Conservation (phyloP, 225 moss, liverwort and hornwort genomes). For the Asterella californica region DNA sequence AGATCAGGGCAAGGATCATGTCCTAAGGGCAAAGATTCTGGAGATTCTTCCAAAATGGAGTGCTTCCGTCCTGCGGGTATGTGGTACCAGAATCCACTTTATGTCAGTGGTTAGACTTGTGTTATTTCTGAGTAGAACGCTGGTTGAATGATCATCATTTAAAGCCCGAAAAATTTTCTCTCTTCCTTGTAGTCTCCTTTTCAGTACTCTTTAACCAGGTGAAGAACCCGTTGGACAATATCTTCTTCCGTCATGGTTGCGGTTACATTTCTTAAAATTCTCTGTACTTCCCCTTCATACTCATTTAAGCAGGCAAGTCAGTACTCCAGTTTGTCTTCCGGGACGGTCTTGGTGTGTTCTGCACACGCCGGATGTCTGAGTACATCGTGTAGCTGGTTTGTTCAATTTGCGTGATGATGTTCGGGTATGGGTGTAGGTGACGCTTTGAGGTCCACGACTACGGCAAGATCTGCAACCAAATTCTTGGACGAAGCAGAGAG, state of each 20-base stretch:
- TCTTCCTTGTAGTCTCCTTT: not conserved
- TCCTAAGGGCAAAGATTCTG: not conserved
- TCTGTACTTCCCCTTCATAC: not conserved
- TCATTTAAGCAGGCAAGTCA: not conserved
- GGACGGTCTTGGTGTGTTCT: not conserved
- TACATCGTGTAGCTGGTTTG: not conserved
- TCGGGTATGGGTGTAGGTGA: conserved; percentile 23
- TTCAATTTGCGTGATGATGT: not conserved
- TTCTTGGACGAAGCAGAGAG: not conserved
- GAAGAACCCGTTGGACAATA: too few species aligned
- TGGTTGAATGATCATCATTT: not conserved
- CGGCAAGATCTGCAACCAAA: not conserved
- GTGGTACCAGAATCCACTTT: not conserved
- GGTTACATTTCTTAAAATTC: not conserved
- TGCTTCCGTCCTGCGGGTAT: conserved; percentile 23
- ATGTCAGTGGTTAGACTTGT: not conserved
- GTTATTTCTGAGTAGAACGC: not conserved
- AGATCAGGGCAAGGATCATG: conserved; percentile 7
- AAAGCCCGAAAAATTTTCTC: too few species aligned
- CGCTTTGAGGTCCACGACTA: not conserved
- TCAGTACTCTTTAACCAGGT: too few species aligned
- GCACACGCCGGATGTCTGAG: not conserved
- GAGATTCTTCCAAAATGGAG: conserved; percentile 7
- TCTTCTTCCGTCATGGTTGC: too few species aligned
- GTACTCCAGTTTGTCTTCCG: not conserved